Base-by-base conservation (phyloP, 768 basidiomycete species). In the Naematelia aurantialba region DNA sequence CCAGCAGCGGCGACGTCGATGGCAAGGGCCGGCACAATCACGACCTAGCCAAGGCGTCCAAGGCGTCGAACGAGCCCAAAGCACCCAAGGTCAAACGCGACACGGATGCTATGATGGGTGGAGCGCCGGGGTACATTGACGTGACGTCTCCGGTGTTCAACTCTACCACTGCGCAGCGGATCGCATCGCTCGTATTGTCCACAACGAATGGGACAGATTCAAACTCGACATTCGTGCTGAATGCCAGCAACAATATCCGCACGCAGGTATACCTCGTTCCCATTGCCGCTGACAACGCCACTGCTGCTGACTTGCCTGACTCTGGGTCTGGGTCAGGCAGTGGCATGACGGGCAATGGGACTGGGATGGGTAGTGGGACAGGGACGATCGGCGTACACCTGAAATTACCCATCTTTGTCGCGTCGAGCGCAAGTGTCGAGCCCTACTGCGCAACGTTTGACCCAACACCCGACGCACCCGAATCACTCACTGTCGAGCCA, bases 391-490 rank as follows among this genome's bases (percentile, higher is more conserved):
- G 63, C 13, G 84, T 86, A 27, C 73, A 69, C 1, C 73, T 88
- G 21, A 78, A 79, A 60, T 68, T 81, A 26, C 76, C 79, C 2
- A 75, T 85, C 55, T 81, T 81, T 60, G 75, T 81, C 56, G 74
- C 79, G 22, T 59, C 51, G 8, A 66, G 57, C 11, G 81, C 79
- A 0, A 52, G 66, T 22, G 76, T 79, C 65, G 73, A 78, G 56
- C 70, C 77, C 22, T 84, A 80, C 67, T 89, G 87, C 60, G 84
- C 82, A 4, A 87, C 85, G 3, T 87, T 82, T 68, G 79, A 87
- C 62, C 79, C 84, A 2, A 76, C 79, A 26, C 85, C 85, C 1
- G 56, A 77, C 3, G 64, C 73, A 1, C 79, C 82, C 1, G 78
- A 80, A n/a, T 81, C 82, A 3, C 78, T 88, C 69, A 81, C 79